Conservation (phyloP, 306 rosid species). For the Sicyos baderoa region DNA sequence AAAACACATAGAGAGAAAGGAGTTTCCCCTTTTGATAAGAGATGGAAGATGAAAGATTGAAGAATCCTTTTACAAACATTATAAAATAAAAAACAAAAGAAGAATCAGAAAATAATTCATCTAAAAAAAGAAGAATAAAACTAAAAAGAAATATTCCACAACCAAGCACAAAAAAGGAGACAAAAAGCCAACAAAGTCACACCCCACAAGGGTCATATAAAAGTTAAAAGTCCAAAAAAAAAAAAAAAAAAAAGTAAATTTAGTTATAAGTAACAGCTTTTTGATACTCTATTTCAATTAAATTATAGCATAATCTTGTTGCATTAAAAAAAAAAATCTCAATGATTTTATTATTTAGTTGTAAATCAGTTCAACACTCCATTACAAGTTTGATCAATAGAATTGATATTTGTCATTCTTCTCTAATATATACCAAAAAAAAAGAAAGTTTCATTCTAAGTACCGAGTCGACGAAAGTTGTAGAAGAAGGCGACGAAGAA, state of each 20-base stretch:
- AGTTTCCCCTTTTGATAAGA: too few relatives aligned
- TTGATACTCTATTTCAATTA: too few relatives aligned
- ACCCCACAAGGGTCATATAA: background rate
- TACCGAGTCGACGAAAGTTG: background rate
- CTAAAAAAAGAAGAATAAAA: background rate
- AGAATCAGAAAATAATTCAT: background rate
- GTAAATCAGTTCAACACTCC: too few relatives aligned
- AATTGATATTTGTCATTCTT: too few relatives aligned
- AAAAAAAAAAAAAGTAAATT: background rate
- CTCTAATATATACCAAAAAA: too few relatives aligned
- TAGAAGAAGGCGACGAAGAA: background rate
- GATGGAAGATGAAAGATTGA: background rate
- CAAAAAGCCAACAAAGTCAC: conserved; percentile 8
- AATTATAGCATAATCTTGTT: too few relatives aligned
- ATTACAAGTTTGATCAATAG: too few relatives aligned
- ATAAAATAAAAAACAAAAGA: background rate
- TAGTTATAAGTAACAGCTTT: too few relatives aligned
- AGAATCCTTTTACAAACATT: background rate
- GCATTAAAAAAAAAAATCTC: too few relatives aligned
- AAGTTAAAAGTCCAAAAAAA: background rate
- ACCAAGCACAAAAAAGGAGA: background rate
- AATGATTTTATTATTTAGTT: too few relatives aligned
- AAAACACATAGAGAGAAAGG: background rate
- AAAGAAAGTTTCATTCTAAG: too few relatives aligned
- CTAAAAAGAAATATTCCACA: conserved; percentile 2